Evolutionary conservation across 192 early-diverging fungal species (phyloP), one percentile per base, ranked within the genome.

Genomic region (Dimargaris cristalligena): DNA sequence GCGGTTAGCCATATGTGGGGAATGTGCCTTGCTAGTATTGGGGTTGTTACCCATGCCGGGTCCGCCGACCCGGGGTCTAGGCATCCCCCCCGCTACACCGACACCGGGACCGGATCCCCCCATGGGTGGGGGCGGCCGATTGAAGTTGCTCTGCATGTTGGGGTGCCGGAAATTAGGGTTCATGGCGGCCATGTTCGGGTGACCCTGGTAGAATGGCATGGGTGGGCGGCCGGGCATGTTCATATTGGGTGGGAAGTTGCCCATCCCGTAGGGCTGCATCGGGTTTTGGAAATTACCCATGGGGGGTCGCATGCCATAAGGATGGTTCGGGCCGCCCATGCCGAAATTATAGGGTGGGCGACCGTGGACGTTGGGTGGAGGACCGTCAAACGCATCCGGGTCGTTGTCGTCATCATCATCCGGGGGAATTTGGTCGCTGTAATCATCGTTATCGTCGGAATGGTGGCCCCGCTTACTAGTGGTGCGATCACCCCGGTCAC

Each of bases 121-220:
- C n/a, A n/a, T n/a, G n/a, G n/a, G n/a, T n/a, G n/a, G n/a, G n/a
- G n/a, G n/a, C n/a, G n/a, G n/a, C n/a, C n/a, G n/a, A n/a, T n/a
- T n/a, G n/a, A n/a, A n/a, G n/a, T n/a, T n/a, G n/a, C n/a, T n/a
- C n/a, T n/a, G n/a, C n/a, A n/a, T 44, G 54, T 64, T 63, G 29
- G 62, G 62, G 3, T 61, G 71, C 1, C 61, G 52, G 49, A 66
- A 63, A 51, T 61, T 62, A 0, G 61, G 28, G 1, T 60, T 60
- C 22, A 68, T 63, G 22, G n/a, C n/a, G n/a, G n/a, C n/a, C n/a
- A 65, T 65, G 48, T 63, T 70, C 0, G 68, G 68, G 4, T 58
- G 65, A 13, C 48, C 62, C 72, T 70, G 65, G 33, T 63, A 62
- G 68, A 70, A 68, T 3, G 62, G 64, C 67, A 66, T 68, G 34